Evolutionary conservation across 2,329 filamentous ascomycete genomes (phyloP), one percentile per base, ranked within the genome.

Genomic region (Ascocoryne sarcoides): DNA sequence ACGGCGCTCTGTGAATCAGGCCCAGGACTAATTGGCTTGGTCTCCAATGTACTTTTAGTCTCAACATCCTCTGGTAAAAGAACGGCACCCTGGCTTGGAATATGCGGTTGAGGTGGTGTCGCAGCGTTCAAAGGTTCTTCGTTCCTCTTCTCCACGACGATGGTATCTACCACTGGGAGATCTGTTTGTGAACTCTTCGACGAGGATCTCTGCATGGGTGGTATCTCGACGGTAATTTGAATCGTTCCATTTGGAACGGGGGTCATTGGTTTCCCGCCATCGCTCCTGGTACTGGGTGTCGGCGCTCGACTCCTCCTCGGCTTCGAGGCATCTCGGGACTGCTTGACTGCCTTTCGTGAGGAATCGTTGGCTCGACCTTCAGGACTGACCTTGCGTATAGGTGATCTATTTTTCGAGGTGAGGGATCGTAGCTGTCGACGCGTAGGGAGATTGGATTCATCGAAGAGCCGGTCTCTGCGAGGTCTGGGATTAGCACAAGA

Each of bases 401-500:
- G 58, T 51, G 50, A 57, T 57, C 62, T 61, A 40, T 62, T 62
- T 47, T 64, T 66, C 21, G 68, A 50, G 12, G 57, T 57, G 44
- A 71, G 65, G 26, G 70, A 64, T 42, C 66, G 63, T 36, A 66
- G 59, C 47, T 62, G 60, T 42, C 65, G 67, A 46, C 69, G 67
- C 40, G 64, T 47, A 36, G 75, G 75, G 43, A 78, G 69, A 52
- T 64, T 70, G 36, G 62, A 61, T 56, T 76, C 73, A 52, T 71
- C 69, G 30, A 79, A 62, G 43, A 61, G 64, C 37, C 65, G 64
- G 41, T 67, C 65, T 59, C 69, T 73, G 54, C 31, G 45, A 21
- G 42, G 37, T 36, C 33, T 35, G 20, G 40, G 37, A 54, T 61
- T 55, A 55, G 51, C 38, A 50, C 39, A 40, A 40, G 30, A 43